Base-by-base conservation (phyloP, 805 yeast genomes). In the Candida vartiovaarae region DNA sequence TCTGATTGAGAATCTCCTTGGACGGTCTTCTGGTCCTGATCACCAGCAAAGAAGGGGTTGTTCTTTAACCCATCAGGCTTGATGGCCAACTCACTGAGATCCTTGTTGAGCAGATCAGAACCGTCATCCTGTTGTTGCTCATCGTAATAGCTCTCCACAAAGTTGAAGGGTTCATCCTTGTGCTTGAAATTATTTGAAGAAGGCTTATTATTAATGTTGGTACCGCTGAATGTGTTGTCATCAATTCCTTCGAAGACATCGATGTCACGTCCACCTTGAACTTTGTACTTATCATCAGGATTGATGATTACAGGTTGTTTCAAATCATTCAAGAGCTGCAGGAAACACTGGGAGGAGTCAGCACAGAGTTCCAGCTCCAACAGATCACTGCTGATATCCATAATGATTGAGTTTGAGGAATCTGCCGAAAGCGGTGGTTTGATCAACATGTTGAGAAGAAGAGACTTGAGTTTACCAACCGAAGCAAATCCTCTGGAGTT, bases 281-380 rank as follows among this genome's bases (percentile, higher is more conserved):
- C 55, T 39, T 70, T 76, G 58, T 74, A 83, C 60, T 80, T 84
- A 32, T 76, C 75, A 3, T 76, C 77, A 47, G 79, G 80, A 1
- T 71, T 68, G 34, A 83, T 79, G 6, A 71, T 62, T 2, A 85
- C 62, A 0, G 90, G 89, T 10, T 76, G 77, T 52, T 84, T 85
- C 53, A 90, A 66, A 54, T 88, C 95, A 46, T 76, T 80, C 8
- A 82, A 50, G 7, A 85, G 54, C 48, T 84, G 95, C 2, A 78
- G 48, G 35, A 90, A 61, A 9, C 91, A 76, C 54, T 86, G 83
- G 0, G 80, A 72, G 0, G 96, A 87, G 58, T 90, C 98, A 1
- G 96, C 91, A 65, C 96, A 89, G 3, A 82, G 45, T 26, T 78
- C 80, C 1, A 82, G 38, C 23, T 64, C 67, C 11, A 74, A 58